phyloP scores from a whole-genome alignment of 805 yeast species.

The Cyberlindnera euphorbiiphila region DNA sequence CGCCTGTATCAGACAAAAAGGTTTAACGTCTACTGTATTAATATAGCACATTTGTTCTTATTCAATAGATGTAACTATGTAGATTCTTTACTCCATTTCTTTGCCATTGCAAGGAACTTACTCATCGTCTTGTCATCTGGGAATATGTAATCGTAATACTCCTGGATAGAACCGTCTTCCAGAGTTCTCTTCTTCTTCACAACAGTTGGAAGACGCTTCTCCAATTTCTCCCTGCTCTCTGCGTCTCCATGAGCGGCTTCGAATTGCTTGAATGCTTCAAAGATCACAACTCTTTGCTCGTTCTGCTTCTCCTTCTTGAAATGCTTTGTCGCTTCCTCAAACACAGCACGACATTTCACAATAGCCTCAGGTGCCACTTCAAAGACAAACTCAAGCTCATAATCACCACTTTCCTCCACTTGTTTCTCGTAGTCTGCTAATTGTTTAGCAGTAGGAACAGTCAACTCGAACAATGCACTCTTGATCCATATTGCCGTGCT shows the following conservation, averaged over 20 bases:
- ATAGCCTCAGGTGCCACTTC: constrained; percentile 48
- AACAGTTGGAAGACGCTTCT: constrained; percentile 49
- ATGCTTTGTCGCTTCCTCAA: constrained; percentile 46
- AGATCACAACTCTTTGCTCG: constrained; percentile 46
- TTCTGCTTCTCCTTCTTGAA: constrained; percentile 36
- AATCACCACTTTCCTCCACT: constrained; percentile 30
- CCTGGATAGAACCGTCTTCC: constrained; percentile 47
- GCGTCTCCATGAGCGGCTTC: constrained; percentile 59
- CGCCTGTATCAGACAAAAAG: constrained; percentile 1
- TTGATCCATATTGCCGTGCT: constrained; percentile 53
- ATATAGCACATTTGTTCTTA: background rate
- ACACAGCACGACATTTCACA: constrained; percentile 49
- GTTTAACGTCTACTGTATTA: background rate
- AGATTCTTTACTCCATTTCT: constrained; percentile 37
- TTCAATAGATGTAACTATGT: background rate
- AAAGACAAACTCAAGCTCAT: constrained; percentile 47
- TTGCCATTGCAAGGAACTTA: constrained; percentile 44
- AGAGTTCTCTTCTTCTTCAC: constrained; percentile 41
- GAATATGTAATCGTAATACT: constrained; percentile 57
- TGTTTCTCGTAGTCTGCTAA: constrained; percentile 31
- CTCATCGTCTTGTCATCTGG: constrained; percentile 52
- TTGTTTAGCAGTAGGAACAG: constrained; percentile 56
- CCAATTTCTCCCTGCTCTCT: constrained; percentile 34
- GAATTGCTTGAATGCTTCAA: constrained; percentile 61
- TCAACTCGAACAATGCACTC: constrained; percentile 67